Evolutionary conservation across 106 monocot genomes (phyloP).

Genomic region (Dioscorea zingiberensis): DNA sequence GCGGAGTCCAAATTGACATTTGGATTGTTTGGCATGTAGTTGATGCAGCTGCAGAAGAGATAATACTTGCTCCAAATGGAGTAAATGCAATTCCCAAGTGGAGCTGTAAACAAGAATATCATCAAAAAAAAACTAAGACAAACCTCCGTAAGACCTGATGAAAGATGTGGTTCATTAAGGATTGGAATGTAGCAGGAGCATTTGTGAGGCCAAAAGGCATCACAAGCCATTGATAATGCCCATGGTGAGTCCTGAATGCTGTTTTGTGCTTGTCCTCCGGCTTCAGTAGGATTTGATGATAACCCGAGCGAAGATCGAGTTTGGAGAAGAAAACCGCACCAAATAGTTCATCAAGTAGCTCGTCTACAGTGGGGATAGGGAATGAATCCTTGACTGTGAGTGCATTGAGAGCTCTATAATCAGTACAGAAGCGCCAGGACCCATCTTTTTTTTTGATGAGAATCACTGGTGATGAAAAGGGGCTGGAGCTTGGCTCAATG

Average conservation of each 20-base stretch:
- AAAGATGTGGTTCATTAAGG: background rate
- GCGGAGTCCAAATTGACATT: background rate
- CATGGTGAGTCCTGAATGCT: background rate
- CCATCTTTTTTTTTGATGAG: slow-evolving; percentile 4
- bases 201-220: background rate
- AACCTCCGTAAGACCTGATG: background rate
- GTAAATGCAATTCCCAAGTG: background rate
- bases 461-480: slow-evolving; percentile 1
- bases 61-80: background rate
- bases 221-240: background rate
- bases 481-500: background rate
- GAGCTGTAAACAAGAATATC: background rate
- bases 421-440: slow-evolving; percentile 2
- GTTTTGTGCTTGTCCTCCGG: slow-evolving; percentile 2
- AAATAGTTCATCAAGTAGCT: background rate
- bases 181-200: background rate
- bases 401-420: background rate
- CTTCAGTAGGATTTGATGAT: background rate
- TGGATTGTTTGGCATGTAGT: background rate
- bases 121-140: slow-evolving; percentile 1
- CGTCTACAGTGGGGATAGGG: background rate
- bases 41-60: background rate
- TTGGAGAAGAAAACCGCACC: background rate
- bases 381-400: background rate
- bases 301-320: background rate